These are phyloP conservation scores for Dipteronia sinensis DNA, from an alignment of 345 rosid genomes.

Conservation along the genomic window DNA sequence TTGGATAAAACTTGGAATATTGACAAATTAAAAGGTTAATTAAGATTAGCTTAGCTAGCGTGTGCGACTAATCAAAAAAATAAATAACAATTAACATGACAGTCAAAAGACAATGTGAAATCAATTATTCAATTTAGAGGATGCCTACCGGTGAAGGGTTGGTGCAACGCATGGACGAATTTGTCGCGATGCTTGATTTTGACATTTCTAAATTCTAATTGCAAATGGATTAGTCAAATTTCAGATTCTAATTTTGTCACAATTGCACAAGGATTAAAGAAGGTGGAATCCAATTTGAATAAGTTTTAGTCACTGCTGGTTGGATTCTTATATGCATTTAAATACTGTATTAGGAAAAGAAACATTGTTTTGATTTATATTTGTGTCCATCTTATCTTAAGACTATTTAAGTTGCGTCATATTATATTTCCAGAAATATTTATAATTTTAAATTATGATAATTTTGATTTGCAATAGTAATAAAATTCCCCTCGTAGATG, in stretches of 20 bases:
- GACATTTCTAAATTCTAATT: not conserved
- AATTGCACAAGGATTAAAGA: not conserved
- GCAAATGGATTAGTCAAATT: not conserved
- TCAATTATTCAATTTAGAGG: slow-evolving; percentile 8
- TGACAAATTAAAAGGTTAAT: not conserved
- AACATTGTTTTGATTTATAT: no score
- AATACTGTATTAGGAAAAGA: no score
- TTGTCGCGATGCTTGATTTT: slow-evolving; percentile 6
- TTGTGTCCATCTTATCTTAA: no score
- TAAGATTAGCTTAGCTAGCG: not conserved
- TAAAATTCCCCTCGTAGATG: not conserved
- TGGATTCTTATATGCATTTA: no score
- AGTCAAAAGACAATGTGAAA: slow-evolving; percentile 25
- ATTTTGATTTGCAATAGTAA: no score
- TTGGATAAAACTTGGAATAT: not conserved
- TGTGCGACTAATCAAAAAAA: not conserved
- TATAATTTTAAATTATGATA: no score
- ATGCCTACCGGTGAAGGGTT: not conserved
- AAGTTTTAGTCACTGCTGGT: not conserved
- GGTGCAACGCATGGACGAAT: slow-evolving; percentile 20
- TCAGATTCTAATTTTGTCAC: not conserved
- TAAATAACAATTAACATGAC: not conserved
- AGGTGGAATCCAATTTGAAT: not conserved
- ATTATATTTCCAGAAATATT: no score
- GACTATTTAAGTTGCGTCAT: no score